Evolutionary conservation across 2,329 filamentous ascomycete genomes (phyloP), one percentile per base, ranked within the genome.

Genomic region (Colletotrichum karsti): DNA sequence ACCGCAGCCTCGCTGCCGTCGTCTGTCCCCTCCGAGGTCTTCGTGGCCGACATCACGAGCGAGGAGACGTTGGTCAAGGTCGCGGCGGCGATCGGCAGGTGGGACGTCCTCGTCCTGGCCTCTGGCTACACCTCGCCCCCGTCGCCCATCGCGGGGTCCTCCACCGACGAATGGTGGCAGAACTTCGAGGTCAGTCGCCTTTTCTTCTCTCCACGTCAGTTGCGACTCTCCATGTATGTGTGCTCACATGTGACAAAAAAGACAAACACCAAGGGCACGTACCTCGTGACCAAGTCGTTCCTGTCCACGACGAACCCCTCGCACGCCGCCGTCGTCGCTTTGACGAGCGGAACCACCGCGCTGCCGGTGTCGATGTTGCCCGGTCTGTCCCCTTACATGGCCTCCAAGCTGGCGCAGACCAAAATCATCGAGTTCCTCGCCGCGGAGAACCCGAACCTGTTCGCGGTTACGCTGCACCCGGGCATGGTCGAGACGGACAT

Each of bases 191-290:
- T 73, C 42, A 51, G 62, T 39, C 33, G 30, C 22, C 7, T n/a
- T 7, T 56, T 13, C 62, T 7, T 20, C 28, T 39, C 51, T 20
- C 51, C 51, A 26, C 51, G 20, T 10, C 22, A 39, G 15, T 18
- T 55, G 33, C 51, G 20, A 41, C 33, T 55, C 30, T 24, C n/a
- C n/a, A n/a, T n/a, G n/a, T n/a, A n/a, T n/a, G n/a, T n/a, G 35
- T 26, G 41, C 53, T 63, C 46, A 58, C 60, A 54, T 48, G n/a
- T 41, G 53, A 35, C 39, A 58, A 46, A 44, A 13, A 82, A 85
- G 51, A 81, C 86, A 61, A 88, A 88, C 67, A 72, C 88, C 33
- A 84, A 81, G 50, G 85, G 86, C 0, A 74, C 79, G 0, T 84
- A 85, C 44, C 77, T 86, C 13, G 72, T 82, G 18, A 79, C 81